These are phyloP conservation scores for Psilocybe cubensis DNA, from an alignment of 768 basidiomycete species.

Conservation along the genomic window DNA sequence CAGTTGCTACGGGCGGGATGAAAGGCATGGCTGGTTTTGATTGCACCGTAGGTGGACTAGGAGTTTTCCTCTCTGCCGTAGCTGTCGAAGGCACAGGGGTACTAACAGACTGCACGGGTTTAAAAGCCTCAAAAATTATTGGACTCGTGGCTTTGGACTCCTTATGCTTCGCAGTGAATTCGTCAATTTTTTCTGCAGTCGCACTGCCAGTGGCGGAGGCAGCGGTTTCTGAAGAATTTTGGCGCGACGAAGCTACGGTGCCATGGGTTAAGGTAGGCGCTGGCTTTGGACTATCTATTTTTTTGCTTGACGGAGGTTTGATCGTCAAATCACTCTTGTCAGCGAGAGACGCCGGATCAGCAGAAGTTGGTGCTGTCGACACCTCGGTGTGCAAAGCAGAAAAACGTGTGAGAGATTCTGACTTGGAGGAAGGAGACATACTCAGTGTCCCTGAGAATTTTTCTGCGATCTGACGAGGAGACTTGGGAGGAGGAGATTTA, in stretches of 20 bases:
- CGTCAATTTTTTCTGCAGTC: neutral
- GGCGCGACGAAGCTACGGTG: neutral
- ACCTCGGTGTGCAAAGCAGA: slow-evolving; percentile 5
- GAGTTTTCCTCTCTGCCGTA: neutral
- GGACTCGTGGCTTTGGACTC: neutral
- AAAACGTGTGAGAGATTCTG: slow-evolving; percentile 4
- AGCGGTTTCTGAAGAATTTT: neutral
- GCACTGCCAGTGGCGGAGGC: neutral
- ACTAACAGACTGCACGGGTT: neutral
- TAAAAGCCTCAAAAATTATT: neutral
- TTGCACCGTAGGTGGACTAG: neutral
- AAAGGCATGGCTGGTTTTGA: too few species aligned
- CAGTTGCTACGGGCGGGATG: neutral
- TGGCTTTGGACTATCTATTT: neutral
- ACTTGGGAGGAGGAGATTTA: neutral
- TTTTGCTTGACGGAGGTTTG: neutral
- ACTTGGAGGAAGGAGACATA: slow-evolving; percentile 6
- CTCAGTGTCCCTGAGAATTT: neutral
- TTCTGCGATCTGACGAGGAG: neutral
- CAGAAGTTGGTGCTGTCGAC: slow-evolving; percentile 17
- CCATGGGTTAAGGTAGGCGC: neutral
- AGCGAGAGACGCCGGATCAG: neutral
- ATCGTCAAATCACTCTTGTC: slow-evolving; percentile 7
- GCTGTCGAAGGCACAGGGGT: neutral
- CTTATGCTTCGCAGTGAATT: neutral